Evolutionary conservation across 129 eudicot species (phyloP).

Genomic region (Logfia minima): DNA sequence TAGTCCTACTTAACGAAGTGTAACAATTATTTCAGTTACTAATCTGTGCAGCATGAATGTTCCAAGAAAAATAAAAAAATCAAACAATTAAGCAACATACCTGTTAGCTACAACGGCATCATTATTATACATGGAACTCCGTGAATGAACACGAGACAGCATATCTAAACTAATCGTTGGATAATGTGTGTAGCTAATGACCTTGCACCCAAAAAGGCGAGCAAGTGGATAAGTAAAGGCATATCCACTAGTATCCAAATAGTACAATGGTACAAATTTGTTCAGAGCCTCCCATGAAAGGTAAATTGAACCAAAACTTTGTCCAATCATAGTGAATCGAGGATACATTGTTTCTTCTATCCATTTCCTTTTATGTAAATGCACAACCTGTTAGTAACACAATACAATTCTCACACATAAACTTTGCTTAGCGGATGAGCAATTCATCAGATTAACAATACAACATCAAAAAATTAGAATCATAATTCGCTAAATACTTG

Average conservation of each 20-base stretch:
- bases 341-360: constrained; percentile 86
- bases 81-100: constrained; percentile 36
- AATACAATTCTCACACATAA: not conserved
- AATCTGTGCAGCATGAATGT: not conserved
- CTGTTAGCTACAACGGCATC: constrained; percentile 75
- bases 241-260: constrained; percentile 94
- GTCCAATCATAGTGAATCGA: constrained; percentile 97
- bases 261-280: constrained; percentile 70
- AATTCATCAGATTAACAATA: not conserved
- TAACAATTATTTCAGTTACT: not conserved
- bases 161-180: constrained; percentile 95
- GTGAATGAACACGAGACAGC: constrained; percentile 80
- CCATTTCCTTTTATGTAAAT: constrained; percentile 83
- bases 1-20: not conserved
- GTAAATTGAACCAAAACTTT: constrained; percentile 90
- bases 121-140: constrained; percentile 88
- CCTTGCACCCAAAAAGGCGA: constrained; percentile 86
- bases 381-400: constrained; percentile 61
- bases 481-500: not conserved
- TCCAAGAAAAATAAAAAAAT: not conserved
- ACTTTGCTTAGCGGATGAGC: not conserved
- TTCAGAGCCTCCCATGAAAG: constrained; percentile 89
- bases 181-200: constrained; percentile 92
- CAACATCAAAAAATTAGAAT: constrained; percentile 10
- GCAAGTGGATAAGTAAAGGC: constrained; percentile 96